Percentiles rank a stretch among this genome's conserved stretches.
phyloP scores from a whole-genome alignment of 352 stramenopile species.

The Globisporangium emineosum region DNA sequence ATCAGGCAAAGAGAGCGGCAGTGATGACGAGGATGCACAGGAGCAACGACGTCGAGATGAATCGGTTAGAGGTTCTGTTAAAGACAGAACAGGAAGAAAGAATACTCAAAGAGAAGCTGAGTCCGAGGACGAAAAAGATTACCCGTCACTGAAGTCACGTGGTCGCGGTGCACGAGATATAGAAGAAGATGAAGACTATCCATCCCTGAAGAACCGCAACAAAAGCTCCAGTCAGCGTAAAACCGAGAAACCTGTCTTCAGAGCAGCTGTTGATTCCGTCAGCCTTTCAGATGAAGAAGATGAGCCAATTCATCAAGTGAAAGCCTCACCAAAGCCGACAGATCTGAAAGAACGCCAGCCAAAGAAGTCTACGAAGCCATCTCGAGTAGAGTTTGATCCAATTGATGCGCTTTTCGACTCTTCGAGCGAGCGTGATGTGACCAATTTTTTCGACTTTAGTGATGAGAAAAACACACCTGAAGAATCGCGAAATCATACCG shows the following conservation, averaged over 20 bases:
- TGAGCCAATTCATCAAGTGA: conserved; percentile 5
- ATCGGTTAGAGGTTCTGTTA: not conserved
- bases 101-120: not conserved
- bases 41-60: not conserved
- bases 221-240: not conserved
- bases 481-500: not conserved
- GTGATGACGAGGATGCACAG: conserved; percentile 21
- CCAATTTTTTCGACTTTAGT: conserved; percentile 21
- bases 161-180: not conserved
- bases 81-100: not conserved
- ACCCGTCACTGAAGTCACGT: conserved; percentile 8
- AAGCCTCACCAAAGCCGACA: not conserved
- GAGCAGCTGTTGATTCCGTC: not conserved
- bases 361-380: conserved; percentile 9
- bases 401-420: conserved; percentile 73
- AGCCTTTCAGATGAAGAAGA: conserved; percentile 14
- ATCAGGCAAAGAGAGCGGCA: not conserved
- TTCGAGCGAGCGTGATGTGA: conserved; percentile 45
- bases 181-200: conserved; percentile 20
- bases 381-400: conserved; percentile 29
- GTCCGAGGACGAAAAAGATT: not conserved
- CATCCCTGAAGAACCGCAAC: conserved; percentile 24
- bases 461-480: not conserved
- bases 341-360: conserved; percentile 2
- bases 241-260: conserved; percentile 1